Evolutionary conservation across 2,329 filamentous ascomycete genomes (phyloP).

Genomic region (Colletotrichum viniferum): DNA sequence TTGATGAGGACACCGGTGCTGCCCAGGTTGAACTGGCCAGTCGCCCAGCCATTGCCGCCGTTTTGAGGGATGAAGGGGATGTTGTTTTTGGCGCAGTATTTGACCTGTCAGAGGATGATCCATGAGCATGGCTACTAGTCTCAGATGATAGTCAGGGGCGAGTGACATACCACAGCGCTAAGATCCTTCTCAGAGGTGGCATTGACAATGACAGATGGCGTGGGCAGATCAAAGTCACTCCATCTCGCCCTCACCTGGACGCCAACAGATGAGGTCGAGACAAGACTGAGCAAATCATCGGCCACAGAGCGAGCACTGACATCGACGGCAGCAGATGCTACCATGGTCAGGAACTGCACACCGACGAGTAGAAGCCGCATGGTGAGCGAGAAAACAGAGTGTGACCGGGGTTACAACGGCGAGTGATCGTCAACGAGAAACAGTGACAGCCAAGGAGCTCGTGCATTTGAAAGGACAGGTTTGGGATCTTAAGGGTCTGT

Average conservation of each 20-base stretch:
- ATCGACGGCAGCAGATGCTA: background rate
- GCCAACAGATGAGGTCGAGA: background rate
- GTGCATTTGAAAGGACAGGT: background rate
- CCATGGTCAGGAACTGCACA: slow-evolving; percentile 8
- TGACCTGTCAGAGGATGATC: background rate
- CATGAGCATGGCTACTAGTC: background rate
- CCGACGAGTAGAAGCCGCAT: slow-evolving; percentile 2
- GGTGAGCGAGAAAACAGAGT: background rate
- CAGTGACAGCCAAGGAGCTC: background rate
- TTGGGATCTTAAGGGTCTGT: background rate
- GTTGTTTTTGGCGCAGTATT: slow-evolving; percentile 1
- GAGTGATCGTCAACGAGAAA: background rate
- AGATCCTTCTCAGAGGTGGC: slow-evolving; percentile 21
- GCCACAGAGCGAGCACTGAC: background rate
- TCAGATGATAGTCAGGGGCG: background rate
- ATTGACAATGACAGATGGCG: slow-evolving; percentile 22
- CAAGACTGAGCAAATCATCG: background rate
- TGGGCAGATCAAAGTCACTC: slow-evolving; percentile 22
- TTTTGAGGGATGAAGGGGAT: slow-evolving; percentile 19
- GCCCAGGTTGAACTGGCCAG: slow-evolving; percentile 9
- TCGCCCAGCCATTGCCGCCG: slow-evolving; percentile 23
- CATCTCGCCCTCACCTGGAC: slow-evolving; percentile 17
- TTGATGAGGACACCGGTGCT: slow-evolving; percentile 26
- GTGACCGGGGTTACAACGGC: background rate
- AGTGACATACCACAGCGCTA: background rate